Evolutionary conservation across 441 rosid species (phyloP), one percentile per base, ranked within the genome.

Genomic region (Brassica balearica): DNA sequence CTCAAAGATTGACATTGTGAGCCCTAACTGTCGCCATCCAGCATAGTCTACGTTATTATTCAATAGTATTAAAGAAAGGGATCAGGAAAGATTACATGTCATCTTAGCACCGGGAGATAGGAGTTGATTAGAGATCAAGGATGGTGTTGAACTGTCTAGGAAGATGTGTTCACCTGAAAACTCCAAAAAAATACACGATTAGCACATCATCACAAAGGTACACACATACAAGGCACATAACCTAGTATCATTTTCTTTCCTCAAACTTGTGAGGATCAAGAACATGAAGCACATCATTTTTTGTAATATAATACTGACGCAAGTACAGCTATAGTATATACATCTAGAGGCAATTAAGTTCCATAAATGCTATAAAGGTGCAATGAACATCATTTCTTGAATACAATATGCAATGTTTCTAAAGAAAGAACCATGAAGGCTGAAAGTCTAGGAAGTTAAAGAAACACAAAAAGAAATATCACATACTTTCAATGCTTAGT

Each of bases 121-220:
- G 69, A 92, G 87, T 80, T 90, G 94, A 84, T 86, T 90, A n/a
- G 98, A 90, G 75, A 86, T 80, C 61, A 95, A 65, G 56, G 90
- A 69, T 61, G 87, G 80, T 22, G 88, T 82, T 12, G 95, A 90
- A 76, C 87, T 82, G 71, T 91, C 97, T 84, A 96, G 78, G 76
- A 96, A 93, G 70, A 89, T 81, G 64, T 81, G 86, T 81, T 96
- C 98, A 77, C 99, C 99, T 96, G 92, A 79, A 86, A 81, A 60
- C 34, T 71, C 41, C 78, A 20, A 64, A 38, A 36, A 38, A 29
- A 51, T 10, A 63, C 71, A 65, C 36, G 77, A 73, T 71, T 71
- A 53, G 59, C 59, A 75, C 5, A 23, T 60, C 69, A 64, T 36
- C 64, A 53, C n/a, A 80, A 65, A 41, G 23, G 12, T 69, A 74